These are phyloP conservation scores for Allium cepa DNA, from an alignment of 106 monocot genomes.

Conservation along the genomic window DNA sequence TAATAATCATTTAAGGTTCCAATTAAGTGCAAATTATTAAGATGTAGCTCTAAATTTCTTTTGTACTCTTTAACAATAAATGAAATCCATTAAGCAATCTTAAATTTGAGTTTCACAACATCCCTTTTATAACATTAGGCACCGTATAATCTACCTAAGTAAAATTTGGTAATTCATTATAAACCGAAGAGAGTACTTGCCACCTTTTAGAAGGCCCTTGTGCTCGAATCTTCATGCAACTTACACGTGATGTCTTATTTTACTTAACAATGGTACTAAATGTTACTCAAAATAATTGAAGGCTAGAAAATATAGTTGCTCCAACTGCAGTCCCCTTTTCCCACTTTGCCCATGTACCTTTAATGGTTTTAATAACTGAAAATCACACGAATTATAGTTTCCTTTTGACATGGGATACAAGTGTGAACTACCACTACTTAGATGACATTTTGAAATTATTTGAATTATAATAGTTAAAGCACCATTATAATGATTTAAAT, in stretches of 20 bases:
- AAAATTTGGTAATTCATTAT: constrained; percentile 54
- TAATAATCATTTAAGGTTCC: too few species aligned
- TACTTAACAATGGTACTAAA: constrained; percentile 44
- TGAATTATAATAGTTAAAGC: too few species aligned
- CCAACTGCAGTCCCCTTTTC: constrained; percentile 48
- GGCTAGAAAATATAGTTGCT: constrained; percentile 28
- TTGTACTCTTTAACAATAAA: too few species aligned
- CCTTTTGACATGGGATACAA: too few species aligned
- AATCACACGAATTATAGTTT: too few species aligned
- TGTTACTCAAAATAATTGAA: constrained; percentile 38
- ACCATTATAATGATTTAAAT: too few species aligned
- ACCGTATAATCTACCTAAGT: constrained; percentile 76
- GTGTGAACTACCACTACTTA: too few species aligned
- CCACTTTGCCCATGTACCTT: constrained; percentile 46
- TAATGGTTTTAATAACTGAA: background rate
- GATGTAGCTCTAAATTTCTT: too few species aligned
- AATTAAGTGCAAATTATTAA: too few species aligned
- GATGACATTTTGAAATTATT: too few species aligned
- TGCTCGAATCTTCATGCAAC: constrained; percentile 32
- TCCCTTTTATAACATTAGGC: constrained; percentile 45
- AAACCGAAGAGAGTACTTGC: constrained; percentile 49
- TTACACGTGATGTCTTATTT: constrained; percentile 35
- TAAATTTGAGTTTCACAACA: too few species aligned
- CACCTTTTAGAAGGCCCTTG: constrained; percentile 57
- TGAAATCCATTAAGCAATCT: too few species aligned